These are phyloP conservation scores for Panicum virgatum DNA, from an alignment of 202 grass and related monocot species.

Conservation along the genomic window DNA sequence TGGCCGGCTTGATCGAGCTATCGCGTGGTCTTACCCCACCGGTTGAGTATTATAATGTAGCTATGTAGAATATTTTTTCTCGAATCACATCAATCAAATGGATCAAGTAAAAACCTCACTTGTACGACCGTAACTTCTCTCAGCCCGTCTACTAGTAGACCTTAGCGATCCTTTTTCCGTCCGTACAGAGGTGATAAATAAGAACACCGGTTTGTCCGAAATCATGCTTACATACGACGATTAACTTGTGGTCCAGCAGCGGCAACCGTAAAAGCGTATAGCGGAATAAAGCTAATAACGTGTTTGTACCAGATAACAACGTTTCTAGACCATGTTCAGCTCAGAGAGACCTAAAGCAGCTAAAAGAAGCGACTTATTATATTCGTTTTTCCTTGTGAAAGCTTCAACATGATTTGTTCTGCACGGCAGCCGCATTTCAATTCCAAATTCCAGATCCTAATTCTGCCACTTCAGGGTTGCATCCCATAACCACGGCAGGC, in stretches of 20 bases:
- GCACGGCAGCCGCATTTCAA: neutral
- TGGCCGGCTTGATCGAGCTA: too few species aligned
- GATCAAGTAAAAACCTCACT: neutral
- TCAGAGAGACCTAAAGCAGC: neutral
- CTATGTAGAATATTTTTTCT: neutral
- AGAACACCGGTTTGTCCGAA: neutral
- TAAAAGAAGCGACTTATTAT: neutral
- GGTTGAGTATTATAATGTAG: too few species aligned
- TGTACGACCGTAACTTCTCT: neutral
- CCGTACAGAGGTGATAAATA: too few species aligned
- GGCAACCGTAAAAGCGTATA: neutral
- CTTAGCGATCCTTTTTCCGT: neutral
- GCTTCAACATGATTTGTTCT: neutral
- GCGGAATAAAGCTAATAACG: slow-evolving; percentile 1
- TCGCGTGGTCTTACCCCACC: too few species aligned
- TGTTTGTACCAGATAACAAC: neutral
- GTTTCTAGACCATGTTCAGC: neutral
- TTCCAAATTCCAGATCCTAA: slow-evolving; percentile 15
- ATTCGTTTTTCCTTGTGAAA: neutral
- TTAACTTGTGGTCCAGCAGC: neutral
- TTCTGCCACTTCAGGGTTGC: neutral
- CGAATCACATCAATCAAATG: neutral
- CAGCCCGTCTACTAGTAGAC: too few species aligned
- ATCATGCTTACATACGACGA: neutral
- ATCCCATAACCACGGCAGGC: neutral